Evolutionary conservation across 352 stramenopile genomes (phyloP).

Genomic region (Globisporangium nunn): DNA sequence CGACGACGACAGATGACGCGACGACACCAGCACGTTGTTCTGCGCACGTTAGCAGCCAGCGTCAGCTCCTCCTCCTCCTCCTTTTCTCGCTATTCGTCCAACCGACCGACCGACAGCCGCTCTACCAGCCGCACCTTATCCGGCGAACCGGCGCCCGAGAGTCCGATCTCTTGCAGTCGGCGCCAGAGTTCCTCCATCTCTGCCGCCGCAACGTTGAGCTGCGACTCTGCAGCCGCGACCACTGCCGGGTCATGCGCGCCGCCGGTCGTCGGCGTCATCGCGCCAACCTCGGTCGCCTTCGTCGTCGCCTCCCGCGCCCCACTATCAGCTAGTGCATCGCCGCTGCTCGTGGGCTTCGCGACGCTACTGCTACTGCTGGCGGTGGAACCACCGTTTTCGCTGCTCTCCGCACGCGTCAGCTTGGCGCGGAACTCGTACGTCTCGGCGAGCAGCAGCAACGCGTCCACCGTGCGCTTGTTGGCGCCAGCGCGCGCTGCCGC

Average conservation of each 20-base stretch:
- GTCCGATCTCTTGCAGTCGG: constrained; percentile 69
- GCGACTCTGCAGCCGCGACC: constrained; percentile 35
- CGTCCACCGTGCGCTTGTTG: constrained; percentile 64
- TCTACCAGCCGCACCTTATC: constrained; percentile 35
- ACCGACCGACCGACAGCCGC: too few relatives aligned
- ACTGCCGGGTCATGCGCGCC: constrained; percentile 7
- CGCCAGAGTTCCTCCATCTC: constrained; percentile 84
- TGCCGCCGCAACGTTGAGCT: constrained; percentile 58
- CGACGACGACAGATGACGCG: constrained; percentile 70
- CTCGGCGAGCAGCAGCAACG: constrained; percentile 59
- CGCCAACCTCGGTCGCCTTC: too few relatives aligned
- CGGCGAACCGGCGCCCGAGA: constrained; percentile 39
- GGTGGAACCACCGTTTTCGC: too few relatives aligned
- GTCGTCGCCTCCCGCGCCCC: neutral
- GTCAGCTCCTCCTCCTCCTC: neutral
- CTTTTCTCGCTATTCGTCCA: too few relatives aligned
- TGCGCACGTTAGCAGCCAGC: neutral
- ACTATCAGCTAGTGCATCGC: neutral
- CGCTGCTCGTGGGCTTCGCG: neutral
- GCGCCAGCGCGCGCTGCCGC: constrained; percentile 36
- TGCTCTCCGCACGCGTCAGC: constrained; percentile 26
- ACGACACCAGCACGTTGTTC: constrained; percentile 68
- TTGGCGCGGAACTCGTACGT: constrained; percentile 79
- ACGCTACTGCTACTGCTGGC: neutral
- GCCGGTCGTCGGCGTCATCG: neutral